Conservation (phyloP, 345 rosid species). For the Stellera chamaejasme region DNA sequence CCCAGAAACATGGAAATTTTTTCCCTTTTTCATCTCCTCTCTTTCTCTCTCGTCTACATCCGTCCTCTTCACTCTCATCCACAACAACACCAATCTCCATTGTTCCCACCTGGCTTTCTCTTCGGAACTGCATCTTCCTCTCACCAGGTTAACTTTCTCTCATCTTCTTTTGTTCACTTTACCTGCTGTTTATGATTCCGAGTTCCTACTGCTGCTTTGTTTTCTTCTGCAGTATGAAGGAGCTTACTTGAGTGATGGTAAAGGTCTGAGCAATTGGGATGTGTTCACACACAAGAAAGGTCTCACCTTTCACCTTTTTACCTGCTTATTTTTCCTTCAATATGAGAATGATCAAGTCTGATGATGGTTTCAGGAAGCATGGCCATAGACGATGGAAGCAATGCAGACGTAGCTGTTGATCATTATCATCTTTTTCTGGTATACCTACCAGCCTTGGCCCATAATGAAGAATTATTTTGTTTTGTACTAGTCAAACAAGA, state of each 20-base stretch:
- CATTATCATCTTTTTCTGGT: constrained; percentile 65
- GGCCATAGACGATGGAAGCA: constrained; percentile 46
- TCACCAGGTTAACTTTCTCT: constrained; percentile 16
- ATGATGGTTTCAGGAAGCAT: constrained; percentile 29
- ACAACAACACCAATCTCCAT: constrained; percentile 5
- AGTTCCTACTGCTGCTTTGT: no score
- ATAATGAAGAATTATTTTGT: not conserved
- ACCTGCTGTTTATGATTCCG: no score
- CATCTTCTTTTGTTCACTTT: not conserved
- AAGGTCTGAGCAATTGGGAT: constrained; percentile 57
- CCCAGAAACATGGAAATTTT: constrained; percentile 7
- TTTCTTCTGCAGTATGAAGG: constrained; percentile 37
- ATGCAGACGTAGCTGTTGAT: constrained; percentile 58
- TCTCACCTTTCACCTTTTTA: not conserved
- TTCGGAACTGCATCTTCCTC: constrained; percentile 25
- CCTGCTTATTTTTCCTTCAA: not conserved
- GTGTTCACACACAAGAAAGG: constrained; percentile 35
- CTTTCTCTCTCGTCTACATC: constrained; percentile 7
- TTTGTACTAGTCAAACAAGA: no score
- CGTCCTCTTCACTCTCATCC: constrained; percentile 1
- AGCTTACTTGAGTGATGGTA: constrained; percentile 39
- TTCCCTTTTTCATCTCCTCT: not conserved
- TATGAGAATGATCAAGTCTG: not conserved
- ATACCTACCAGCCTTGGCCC: not conserved
- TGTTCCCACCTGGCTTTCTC: constrained; percentile 17